phyloP scores from a whole-genome alignment of 495 filamentous ascomycete species.

The Platismatia glauca region DNA sequence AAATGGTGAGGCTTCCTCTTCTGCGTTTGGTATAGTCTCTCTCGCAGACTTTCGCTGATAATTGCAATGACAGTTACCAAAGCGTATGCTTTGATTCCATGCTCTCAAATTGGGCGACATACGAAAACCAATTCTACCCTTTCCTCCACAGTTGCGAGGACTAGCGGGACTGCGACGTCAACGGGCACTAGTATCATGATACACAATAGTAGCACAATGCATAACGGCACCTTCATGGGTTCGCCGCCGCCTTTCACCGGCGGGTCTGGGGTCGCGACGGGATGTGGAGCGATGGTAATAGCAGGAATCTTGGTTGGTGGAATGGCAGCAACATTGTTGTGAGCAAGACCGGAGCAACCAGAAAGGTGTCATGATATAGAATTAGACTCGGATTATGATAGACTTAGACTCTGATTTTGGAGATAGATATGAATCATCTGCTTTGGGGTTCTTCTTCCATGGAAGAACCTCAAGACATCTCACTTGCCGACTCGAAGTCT shows the following conservation, averaged over 20 bases:
- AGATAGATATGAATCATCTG: not conserved
- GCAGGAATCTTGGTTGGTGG: not conserved
- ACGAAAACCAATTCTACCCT: not conserved
- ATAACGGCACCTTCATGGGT: not conserved
- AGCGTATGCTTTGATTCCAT: not conserved
- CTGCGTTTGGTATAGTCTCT: not conserved
- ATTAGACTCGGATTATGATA: not conserved
- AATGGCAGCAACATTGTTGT: not conserved
- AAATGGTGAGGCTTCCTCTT: not conserved
- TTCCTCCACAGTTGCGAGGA: not conserved
- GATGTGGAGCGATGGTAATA: not conserved
- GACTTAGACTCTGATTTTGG: not conserved
- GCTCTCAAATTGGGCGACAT: not conserved
- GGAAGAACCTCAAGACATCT: too few species aligned
- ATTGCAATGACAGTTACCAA: not conserved
- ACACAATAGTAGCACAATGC: not conserved
- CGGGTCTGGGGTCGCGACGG: not conserved
- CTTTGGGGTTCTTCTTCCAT: not conserved
- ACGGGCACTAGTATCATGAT: not conserved
- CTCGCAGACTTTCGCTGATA: not conserved
- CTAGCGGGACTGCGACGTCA: not conserved
- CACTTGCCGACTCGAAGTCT: too few species aligned
- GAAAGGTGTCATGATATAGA: not conserved
- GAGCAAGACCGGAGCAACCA: not conserved
- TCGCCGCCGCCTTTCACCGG: not conserved